A percentile compares a stretch with the other conserved stretches of the same genome.
Conservation (phyloP, 2,329 filamentous ascomycete species). For the Botrytis fabae region DNA sequence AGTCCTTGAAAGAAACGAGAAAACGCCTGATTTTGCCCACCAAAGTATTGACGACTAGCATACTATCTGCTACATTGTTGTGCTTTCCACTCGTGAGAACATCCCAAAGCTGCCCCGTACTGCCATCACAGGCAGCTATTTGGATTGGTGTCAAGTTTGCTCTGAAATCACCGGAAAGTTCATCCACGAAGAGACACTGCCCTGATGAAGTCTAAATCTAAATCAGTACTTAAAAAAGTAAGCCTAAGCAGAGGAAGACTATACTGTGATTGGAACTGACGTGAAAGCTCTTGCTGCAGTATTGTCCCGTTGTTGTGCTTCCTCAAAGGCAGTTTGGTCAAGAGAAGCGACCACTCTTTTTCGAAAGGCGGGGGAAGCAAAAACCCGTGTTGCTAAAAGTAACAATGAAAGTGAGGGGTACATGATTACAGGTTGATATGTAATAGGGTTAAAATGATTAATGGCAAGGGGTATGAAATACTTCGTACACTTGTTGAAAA, state of each 20-base stretch:
- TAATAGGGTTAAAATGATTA: background rate
- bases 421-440: slow-evolving; percentile 6
- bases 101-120: slow-evolving; percentile 46
- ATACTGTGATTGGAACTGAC: slow-evolving; percentile 44
- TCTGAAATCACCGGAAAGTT: slow-evolving; percentile 49
- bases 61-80: slow-evolving; percentile 47
- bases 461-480: background rate
- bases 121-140: slow-evolving; percentile 44
- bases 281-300: slow-evolving; percentile 46
- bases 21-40: slow-evolving; percentile 33
- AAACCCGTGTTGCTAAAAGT: slow-evolving; percentile 5
- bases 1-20: background rate
- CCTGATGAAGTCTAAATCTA: slow-evolving; percentile 39
- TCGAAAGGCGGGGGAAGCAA: slow-evolving; percentile 9
- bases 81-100: slow-evolving; percentile 52
- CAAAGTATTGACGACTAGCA: slow-evolving; percentile 55
- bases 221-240: background rate
- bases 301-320: slow-evolving; percentile 46
- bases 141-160: slow-evolving; percentile 48
- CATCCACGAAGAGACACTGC: slow-evolving; percentile 47
- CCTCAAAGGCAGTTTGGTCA: slow-evolving; percentile 42
- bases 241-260: background rate
- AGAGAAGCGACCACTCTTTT: slow-evolving; percentile 18
- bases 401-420: slow-evolving; percentile 4
- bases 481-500: background rate